These are phyloP conservation scores for Botrytis hyacinthi DNA, from an alignment of 2,329 filamentous ascomycete species.

Conservation along the genomic window DNA sequence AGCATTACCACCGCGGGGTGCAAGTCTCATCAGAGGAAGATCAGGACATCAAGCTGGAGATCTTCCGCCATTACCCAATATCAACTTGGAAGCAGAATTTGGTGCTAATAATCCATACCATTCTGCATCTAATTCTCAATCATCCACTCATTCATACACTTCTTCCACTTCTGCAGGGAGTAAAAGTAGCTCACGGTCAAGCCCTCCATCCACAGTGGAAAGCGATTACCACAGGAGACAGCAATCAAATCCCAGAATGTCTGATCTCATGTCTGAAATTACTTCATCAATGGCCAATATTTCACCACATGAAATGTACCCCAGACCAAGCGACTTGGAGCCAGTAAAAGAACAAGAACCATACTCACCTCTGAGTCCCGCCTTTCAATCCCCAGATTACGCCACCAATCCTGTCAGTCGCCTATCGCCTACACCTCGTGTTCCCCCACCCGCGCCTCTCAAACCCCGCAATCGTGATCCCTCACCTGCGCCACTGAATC, in stretches of 20 bases:
- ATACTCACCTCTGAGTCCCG: slow-evolving; percentile 21
- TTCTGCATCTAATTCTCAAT: slow-evolving; percentile 60
- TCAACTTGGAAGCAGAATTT: slow-evolving; percentile 60
- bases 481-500: not conserved
- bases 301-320: not conserved
- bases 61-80: slow-evolving; percentile 32
- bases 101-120: slow-evolving; percentile 64
- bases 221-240: slow-evolving; percentile 40
- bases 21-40: slow-evolving; percentile 34
- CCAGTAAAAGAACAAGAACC: slow-evolving; percentile 18
- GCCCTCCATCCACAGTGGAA: slow-evolving; percentile 45
- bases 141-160: slow-evolving; percentile 63
- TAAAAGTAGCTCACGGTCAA: slow-evolving; percentile 61
- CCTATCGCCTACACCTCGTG: not conserved
- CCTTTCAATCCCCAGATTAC: slow-evolving; percentile 42
- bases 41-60: slow-evolving; percentile 28
- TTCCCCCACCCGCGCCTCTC: slow-evolving; percentile 16
- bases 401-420: slow-evolving; percentile 46
- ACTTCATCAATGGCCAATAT: slow-evolving; percentile 47
- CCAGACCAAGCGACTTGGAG: not conserved
- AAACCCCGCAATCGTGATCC: not conserved
- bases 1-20: slow-evolving; percentile 36
- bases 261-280: slow-evolving; percentile 55
- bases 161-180: slow-evolving; percentile 60
- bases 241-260: slow-evolving; percentile 45